Conservation (phyloP, 257 asterid genomes). For the Echium plantagineum region DNA sequence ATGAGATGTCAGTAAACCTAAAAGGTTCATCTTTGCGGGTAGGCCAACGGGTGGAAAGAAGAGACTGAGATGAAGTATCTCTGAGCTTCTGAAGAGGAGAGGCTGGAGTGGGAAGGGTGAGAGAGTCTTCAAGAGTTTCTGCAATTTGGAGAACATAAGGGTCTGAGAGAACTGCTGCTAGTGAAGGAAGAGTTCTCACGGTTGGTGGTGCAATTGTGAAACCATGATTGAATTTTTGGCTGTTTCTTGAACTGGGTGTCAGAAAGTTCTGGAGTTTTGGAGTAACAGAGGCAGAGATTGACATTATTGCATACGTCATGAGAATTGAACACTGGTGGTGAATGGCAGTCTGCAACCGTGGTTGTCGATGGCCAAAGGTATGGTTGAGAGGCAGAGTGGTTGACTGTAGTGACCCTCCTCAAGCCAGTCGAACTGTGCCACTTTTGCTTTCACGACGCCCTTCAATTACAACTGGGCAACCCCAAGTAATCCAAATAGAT, state of each 20-base stretch:
- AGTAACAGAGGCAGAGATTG: constrained; percentile 2
- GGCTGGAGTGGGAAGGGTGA: constrained; percentile 34
- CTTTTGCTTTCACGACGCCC: background rate
- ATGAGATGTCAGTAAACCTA: constrained; percentile 76
- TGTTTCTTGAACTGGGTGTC: constrained; percentile 19
- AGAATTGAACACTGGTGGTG: background rate
- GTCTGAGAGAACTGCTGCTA: constrained; percentile 58
- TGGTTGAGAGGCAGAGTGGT: background rate
- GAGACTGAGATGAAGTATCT: constrained; percentile 59
- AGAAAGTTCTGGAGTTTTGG: constrained; percentile 17
- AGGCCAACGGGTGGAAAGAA: constrained; percentile 87
- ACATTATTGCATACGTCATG: constrained; percentile 36
- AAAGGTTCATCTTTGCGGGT: constrained; percentile 81
- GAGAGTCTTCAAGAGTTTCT: constrained; percentile 74
- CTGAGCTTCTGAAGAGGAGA: constrained; percentile 59
- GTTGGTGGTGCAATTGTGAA: constrained; percentile 14
- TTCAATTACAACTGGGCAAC: background rate
- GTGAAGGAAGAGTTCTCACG: constrained; percentile 1
- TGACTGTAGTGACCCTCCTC: background rate
- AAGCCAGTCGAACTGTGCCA: background rate
- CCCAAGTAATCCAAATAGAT: background rate
- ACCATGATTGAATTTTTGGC: constrained; percentile 21
- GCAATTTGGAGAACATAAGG: constrained; percentile 83
- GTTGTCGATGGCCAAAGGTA: background rate
- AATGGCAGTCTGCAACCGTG: background rate